phyloP scores from a whole-genome alignment of 306 rosid species.

The Mimosa pudica region DNA sequence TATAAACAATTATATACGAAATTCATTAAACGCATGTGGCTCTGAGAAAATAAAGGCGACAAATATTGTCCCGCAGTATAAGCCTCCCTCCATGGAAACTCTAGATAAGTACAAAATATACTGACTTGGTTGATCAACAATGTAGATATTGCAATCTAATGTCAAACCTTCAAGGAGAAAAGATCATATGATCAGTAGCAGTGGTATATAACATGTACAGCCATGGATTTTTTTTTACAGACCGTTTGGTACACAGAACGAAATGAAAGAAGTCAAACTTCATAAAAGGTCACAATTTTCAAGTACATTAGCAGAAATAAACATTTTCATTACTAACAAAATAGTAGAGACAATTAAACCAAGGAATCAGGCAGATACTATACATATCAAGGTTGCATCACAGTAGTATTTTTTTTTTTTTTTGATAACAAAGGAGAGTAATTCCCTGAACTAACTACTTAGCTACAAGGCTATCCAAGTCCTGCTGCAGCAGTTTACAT shows the following conservation, averaged over 20 bases:
- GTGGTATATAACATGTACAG: background rate
- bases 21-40: constrained; percentile 29
- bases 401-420: too few relatives aligned
- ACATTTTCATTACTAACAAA: background rate
- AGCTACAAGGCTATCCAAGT: too few relatives aligned
- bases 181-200: background rate
- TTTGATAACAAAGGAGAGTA: too few relatives aligned
- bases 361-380: background rate
- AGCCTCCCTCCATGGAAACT: constrained; percentile 41
- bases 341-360: background rate
- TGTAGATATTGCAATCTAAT: constrained; percentile 14
- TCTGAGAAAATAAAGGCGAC: constrained; percentile 36
- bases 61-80: constrained; percentile 43
- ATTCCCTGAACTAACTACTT: too few relatives aligned
- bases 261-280: background rate
- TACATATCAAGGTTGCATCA: background rate
- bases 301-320: background rate
- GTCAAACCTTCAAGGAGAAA: constrained; percentile 35
- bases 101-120: constrained; percentile 9
- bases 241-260: background rate
- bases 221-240: background rate
- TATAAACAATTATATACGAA: constrained; percentile 32
- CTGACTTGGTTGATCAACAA: background rate
- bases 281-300: background rate
- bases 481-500: too few relatives aligned